These are phyloP conservation scores for Sanghuangporus baumii DNA, from an alignment of 1,284 basidiomycete genomes.

Conservation along the genomic window DNA sequence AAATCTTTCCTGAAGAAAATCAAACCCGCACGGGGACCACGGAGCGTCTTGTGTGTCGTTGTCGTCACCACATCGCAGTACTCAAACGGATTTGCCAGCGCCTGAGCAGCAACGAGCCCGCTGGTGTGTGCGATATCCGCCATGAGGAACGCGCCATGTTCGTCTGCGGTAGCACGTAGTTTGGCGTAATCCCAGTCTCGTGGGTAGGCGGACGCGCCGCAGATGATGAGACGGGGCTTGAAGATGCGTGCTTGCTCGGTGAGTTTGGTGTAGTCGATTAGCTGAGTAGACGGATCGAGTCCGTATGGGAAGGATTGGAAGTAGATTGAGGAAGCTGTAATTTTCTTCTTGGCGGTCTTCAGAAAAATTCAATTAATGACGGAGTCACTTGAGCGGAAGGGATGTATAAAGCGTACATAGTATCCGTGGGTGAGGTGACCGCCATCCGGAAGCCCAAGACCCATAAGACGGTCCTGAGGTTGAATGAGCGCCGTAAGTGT, in stretches of 20 bases:
- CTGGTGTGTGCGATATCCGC: conserved; percentile 98
- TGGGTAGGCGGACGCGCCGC: conserved; percentile 98
- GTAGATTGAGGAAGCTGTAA: conserved; percentile 99
- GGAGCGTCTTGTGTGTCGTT: conserved; percentile 99
- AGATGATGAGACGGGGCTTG: conserved; percentile 96
- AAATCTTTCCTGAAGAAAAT: conserved; percentile 99
- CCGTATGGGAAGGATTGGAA: conserved; percentile 99
- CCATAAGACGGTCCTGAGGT: conserved; percentile 99
- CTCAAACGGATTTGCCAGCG: conserved; percentile 92
- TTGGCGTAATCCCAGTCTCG: conserved; percentile 94
- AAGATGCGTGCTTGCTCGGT: conserved; percentile 89
- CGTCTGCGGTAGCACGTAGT: conserved; percentile 80
- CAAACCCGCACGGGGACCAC: conserved; percentile 95
- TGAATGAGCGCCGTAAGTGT: conserved; percentile 95
- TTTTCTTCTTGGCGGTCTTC: conserved; percentile 98
- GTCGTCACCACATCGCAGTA: conserved; percentile 97
- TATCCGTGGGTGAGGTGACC: conserved; percentile 98
- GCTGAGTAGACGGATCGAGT: conserved; percentile 79
- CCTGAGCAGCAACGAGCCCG: conserved; percentile 91
- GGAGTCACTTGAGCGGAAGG: conserved; percentile 15
- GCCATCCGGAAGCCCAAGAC: conserved; percentile 96
- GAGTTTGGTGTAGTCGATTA: conserved; percentile 88
- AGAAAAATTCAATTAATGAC: conserved; percentile 28
- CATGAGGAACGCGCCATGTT: conserved; percentile 90
- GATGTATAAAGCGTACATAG: conserved; percentile 55